These are phyloP conservation scores for Auricularia auricula-judae DNA, from an alignment of 768 basidiomycete species.

Conservation along the genomic window DNA sequence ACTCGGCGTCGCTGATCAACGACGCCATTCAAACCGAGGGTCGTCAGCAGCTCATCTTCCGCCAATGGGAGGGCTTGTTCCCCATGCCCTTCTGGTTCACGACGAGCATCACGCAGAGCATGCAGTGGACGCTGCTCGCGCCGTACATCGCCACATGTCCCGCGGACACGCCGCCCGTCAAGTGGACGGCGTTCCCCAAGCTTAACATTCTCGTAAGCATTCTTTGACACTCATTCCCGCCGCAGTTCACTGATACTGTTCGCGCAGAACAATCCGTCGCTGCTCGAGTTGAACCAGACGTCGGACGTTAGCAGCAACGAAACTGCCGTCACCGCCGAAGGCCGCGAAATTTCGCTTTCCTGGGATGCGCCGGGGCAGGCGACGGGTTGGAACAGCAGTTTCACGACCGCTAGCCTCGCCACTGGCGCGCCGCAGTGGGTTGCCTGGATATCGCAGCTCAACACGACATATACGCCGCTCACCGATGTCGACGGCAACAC, in stretches of 20 bases:
- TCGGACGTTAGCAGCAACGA: constrained; percentile 47
- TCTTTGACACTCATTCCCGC: background rate
- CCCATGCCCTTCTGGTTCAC: constrained; percentile 45
- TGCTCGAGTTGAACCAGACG: constrained; percentile 25
- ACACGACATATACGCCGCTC: constrained; percentile 46
- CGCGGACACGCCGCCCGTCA: constrained; percentile 36
- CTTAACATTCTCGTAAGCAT: constrained; percentile 34
- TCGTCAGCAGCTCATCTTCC: constrained; percentile 54
- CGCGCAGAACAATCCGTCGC: constrained; percentile 21
- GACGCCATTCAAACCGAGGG: constrained; percentile 52
- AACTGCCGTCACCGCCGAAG: constrained; percentile 36
- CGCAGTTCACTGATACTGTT: background rate
- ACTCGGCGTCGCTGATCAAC: constrained; percentile 38
- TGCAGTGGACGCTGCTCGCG: constrained; percentile 51
- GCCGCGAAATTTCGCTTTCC: constrained; percentile 31
- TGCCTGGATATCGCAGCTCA: constrained; percentile 51
- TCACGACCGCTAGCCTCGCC: constrained; percentile 38
- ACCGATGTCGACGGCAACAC: constrained; percentile 29
- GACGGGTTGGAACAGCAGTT: constrained; percentile 38
- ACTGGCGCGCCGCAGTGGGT: constrained; percentile 33
- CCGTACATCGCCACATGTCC: constrained; percentile 45
- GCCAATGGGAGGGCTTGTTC: constrained; percentile 51
- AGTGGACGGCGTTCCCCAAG: constrained; percentile 45
- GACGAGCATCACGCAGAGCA: constrained; percentile 46
- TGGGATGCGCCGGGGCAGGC: constrained; percentile 49